Evolutionary conservation across 2,329 filamentous ascomycete species (phyloP).

Genomic region (Colletotrichum viniferum): DNA sequence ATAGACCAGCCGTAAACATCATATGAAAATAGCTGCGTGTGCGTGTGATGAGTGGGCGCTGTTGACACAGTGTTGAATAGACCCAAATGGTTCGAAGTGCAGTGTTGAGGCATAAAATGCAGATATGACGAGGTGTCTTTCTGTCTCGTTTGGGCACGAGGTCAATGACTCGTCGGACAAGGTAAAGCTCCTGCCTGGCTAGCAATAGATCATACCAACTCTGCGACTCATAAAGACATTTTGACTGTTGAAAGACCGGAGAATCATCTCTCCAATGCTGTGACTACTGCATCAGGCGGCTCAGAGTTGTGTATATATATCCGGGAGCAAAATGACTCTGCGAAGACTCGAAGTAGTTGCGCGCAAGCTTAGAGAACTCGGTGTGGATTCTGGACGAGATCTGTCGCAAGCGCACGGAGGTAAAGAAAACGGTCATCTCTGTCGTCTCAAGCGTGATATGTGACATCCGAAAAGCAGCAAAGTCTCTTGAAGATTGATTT

Average conservation of each 20-base stretch:
- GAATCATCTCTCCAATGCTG: conserved; percentile 37
- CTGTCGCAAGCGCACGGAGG: conserved; percentile 39
- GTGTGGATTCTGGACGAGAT: conserved; percentile 44
- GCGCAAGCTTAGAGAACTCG: conserved; percentile 27
- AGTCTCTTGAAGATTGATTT: conserved; percentile 18
- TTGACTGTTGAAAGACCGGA: conserved; percentile 35
- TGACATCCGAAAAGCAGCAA: background rate
- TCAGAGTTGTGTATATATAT: conserved; percentile 28
- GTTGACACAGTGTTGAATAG: conserved; percentile 38
- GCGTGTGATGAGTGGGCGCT: conserved; percentile 40
- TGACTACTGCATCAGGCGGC: conserved; percentile 36
- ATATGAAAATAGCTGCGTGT: conserved; percentile 54
- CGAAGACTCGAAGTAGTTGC: background rate
- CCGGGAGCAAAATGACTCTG: conserved; percentile 20
- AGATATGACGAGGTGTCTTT: conserved; percentile 33
- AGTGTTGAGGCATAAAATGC: conserved; percentile 36
- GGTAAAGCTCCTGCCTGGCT: conserved; percentile 42
- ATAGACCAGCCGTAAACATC: conserved; percentile 48
- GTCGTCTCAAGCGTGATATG: conserved; percentile 20
- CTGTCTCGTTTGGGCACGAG: conserved; percentile 37
- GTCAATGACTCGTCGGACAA: conserved; percentile 45
- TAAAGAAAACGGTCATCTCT: conserved; percentile 42
- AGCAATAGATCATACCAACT: conserved; percentile 49
- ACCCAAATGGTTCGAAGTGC: conserved; percentile 40
- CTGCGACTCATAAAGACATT: conserved; percentile 44